Conservation (phyloP, 139 green algal genomes). For the Mesotaenium endlicherianum region DNA sequence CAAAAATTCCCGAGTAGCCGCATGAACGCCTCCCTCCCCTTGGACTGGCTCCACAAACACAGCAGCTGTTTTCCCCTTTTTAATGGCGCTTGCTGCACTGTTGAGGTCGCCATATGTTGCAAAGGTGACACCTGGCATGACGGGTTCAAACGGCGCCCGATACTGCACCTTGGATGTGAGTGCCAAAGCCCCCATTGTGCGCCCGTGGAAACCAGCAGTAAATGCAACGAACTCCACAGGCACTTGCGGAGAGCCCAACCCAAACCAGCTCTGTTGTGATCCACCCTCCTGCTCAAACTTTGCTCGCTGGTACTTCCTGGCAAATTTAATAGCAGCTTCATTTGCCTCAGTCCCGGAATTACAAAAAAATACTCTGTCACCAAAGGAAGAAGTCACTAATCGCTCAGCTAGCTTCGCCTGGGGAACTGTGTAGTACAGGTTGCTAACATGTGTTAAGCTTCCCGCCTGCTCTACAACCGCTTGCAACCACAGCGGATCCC, state of each 20-base stretch:
- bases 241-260: neutral
- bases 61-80: conserved; percentile 79
- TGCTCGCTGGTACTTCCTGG: conserved; percentile 85
- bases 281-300: conserved; percentile 67
- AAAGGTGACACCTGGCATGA: conserved; percentile 75
- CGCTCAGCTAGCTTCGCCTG: conserved; percentile 82
- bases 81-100: conserved; percentile 57
- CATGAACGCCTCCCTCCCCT: conserved; percentile 84
- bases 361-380: conserved; percentile 93
- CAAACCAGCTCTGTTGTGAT: too few relatives aligned
- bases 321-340: conserved; percentile 98
- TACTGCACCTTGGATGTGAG: conserved; percentile 87
- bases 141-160: conserved; percentile 89
- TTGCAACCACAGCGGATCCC: conserved; percentile 76
- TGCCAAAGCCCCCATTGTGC: conserved; percentile 92
- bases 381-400: conserved; percentile 85
- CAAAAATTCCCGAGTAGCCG: conserved; percentile 56
- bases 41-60: conserved; percentile 98
- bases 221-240: conserved; percentile 89
- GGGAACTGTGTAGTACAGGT: conserved; percentile 93
- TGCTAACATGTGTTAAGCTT: conserved; percentile 84
- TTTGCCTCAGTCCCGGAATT: conserved; percentile 98
- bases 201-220: conserved; percentile 90
- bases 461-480: conserved; percentile 77
- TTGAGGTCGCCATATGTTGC: conserved; percentile 57